A percentile compares a stretch with the other conserved stretches of the same genome.
These are phyloP conservation scores for Diaporthe helianthi DNA, from an alignment of 2,329 filamentous ascomycete genomes.

Conservation along the genomic window DNA sequence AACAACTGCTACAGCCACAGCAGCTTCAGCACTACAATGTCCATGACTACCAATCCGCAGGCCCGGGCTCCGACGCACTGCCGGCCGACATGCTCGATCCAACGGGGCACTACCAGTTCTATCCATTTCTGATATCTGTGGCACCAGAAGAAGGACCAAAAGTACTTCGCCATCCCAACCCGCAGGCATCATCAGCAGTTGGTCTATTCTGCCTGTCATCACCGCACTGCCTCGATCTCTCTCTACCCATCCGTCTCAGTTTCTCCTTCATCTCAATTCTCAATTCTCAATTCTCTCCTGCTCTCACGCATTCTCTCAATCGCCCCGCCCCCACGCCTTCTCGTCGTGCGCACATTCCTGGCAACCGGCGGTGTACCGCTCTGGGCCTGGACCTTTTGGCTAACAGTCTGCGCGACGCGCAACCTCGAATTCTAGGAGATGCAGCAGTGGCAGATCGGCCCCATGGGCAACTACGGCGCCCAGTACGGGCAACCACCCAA, in stretches of 20 bases:
- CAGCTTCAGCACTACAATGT: not conserved
- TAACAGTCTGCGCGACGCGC: slow-evolving; percentile 34
- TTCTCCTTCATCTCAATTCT: no score
- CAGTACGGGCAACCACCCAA: slow-evolving; percentile 51
- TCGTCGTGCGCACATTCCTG: not conserved
- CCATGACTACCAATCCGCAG: no score
- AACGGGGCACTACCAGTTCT: not conserved
- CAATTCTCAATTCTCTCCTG: no score
- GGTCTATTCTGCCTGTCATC: not conserved
- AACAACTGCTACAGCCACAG: not conserved
- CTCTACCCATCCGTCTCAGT: not conserved
- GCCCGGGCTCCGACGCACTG: no score
- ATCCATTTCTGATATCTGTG: not conserved
- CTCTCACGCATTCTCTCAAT: no score
- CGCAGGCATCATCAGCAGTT: not conserved
- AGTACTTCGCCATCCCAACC: slow-evolving; percentile 18
- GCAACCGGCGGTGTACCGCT: not conserved
- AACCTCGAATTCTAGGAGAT: slow-evolving; percentile 53
- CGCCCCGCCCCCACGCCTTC: no score
- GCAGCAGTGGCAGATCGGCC: slow-evolving; percentile 68
- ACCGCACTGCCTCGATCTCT: not conserved
- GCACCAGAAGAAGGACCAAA: not conserved
- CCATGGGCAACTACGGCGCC: slow-evolving; percentile 45
- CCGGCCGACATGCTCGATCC: no score
- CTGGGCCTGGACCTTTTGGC: not conserved